Conservation (phyloP, 305 asterid species). For the Ruellia speciosa region DNA sequence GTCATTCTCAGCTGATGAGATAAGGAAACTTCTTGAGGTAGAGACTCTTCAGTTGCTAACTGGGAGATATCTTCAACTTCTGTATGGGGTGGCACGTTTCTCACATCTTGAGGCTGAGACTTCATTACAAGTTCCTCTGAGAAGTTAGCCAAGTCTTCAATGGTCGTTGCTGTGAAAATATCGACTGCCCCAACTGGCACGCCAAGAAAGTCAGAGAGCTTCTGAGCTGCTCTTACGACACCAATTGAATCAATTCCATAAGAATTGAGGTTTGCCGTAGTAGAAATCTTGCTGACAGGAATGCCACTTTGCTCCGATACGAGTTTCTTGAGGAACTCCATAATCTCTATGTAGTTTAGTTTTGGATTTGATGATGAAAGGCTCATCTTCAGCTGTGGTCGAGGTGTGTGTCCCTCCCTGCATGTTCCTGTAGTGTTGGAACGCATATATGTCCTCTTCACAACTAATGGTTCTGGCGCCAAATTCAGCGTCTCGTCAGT, state of each 20-base stretch:
- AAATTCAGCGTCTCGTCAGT: conserved; percentile 26
- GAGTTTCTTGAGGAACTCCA: conserved; percentile 32
- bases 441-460: conserved; percentile 41
- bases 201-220: conserved; percentile 43
- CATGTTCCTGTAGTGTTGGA: conserved; percentile 51
- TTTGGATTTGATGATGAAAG: conserved; percentile 25
- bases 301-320: conserved; percentile 45
- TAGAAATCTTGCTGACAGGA: conserved; percentile 32
- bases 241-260: conserved; percentile 54
- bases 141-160: conserved; percentile 42
- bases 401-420: conserved; percentile 19
- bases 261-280: conserved; percentile 38
- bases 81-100: conserved; percentile 6
- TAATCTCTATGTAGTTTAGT: conserved; percentile 30
- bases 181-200: conserved; percentile 53
- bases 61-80: conserved; percentile 10
- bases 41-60: conserved; percentile 6
- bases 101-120: conserved; percentile 18
- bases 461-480: conserved; percentile 39
- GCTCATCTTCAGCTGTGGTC: conserved; percentile 30
- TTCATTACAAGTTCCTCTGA: conserved; percentile 34
- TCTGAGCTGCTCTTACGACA: conserved; percentile 56
- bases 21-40: conserved; percentile 22
- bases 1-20: conserved; percentile 34
- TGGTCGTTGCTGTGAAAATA: conserved; percentile 53